A percentile compares a stretch with the other conserved stretches of the same genome.
phyloP scores from a whole-genome alignment of 2,329 filamentous ascomycete species.

The Curvularia eragrostidis region DNA sequence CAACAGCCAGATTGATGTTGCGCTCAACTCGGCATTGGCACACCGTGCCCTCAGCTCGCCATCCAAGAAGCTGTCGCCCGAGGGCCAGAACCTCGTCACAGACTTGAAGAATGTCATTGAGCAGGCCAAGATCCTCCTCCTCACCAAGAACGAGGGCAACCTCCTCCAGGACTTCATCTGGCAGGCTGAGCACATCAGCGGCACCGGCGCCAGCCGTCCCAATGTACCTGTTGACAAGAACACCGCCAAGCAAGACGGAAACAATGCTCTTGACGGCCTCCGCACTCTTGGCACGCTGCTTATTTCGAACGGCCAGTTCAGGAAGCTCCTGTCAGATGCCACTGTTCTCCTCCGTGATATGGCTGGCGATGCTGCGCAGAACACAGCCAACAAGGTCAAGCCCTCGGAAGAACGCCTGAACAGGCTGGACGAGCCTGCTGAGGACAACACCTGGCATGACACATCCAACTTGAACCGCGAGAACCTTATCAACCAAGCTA shows the following conservation, averaged over 20 bases:
- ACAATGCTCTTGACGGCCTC: conserved; percentile 82
- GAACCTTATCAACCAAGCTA: conserved; percentile 71
- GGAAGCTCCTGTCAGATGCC: conserved; percentile 84
- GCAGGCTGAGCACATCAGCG: conserved; percentile 80
- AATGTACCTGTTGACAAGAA: conserved; percentile 76
- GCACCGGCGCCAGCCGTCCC: conserved; percentile 67
- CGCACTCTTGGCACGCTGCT: conserved; percentile 87
- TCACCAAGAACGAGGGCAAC: conserved; percentile 95
- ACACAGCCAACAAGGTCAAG: conserved; percentile 75
- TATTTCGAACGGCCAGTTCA: conserved; percentile 95
- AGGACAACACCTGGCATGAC: conserved; percentile 94
- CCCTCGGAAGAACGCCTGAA: conserved; percentile 78
- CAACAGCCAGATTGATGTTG: conserved; percentile 95
- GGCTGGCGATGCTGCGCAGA: conserved; percentile 84
- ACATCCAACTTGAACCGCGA: conserved; percentile 76
- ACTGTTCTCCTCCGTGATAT: conserved; percentile 85
- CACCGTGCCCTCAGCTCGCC: conserved; percentile 74
- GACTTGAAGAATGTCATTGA: conserved; percentile 82
- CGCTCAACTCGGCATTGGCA: conserved; percentile 83
- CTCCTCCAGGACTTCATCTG: conserved; percentile 96
- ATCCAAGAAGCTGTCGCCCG: conserved; percentile 77
- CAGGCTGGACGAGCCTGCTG: conserved; percentile 82
- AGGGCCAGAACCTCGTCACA: conserved; percentile 78
- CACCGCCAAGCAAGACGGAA: conserved; percentile 79
- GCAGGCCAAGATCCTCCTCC: conserved; percentile 81